Evolutionary conservation across 306 rosid genomes (phyloP).

Genomic region (Styphnolobium japonicum): DNA sequence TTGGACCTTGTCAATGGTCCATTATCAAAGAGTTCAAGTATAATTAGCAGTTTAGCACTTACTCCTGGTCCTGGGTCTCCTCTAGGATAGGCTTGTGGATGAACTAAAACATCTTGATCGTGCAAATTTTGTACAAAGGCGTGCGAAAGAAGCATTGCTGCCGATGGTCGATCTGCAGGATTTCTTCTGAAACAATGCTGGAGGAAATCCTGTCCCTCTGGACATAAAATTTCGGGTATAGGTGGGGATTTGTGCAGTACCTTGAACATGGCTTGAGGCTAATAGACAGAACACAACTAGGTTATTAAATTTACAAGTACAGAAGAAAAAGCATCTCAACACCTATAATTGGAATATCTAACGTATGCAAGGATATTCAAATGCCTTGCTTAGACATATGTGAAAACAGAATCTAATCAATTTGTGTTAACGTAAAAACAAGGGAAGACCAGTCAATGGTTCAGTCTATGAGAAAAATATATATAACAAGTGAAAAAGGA

Average conservation of each 20-base stretch:
- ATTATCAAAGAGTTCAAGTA: background rate
- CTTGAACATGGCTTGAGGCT: slow-evolving; percentile 99
- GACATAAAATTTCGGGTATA: slow-evolving; percentile 71
- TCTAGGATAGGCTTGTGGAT: slow-evolving; percentile 31
- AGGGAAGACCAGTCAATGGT: background rate
- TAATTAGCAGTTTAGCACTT: slow-evolving; percentile 43
- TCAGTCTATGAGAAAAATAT: no score
- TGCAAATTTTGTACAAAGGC: slow-evolving; percentile 63
- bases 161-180: slow-evolving; percentile 84
- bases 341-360: background rate
- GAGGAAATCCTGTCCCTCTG: slow-evolving; percentile 83
- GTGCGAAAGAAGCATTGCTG: slow-evolving; percentile 66
- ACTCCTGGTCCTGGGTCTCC: slow-evolving; percentile 48
- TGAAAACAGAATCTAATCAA: background rate
- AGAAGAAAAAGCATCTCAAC: background rate
- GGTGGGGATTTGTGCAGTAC: slow-evolving; percentile 71
- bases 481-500: background rate
- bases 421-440: background rate
- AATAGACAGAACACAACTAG: slow-evolving; percentile 27
- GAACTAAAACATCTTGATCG: slow-evolving; percentile 40
- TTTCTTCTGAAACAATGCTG: slow-evolving; percentile 77
- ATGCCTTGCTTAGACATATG: background rate
- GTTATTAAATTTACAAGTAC: background rate
- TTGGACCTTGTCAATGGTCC: slow-evolving; percentile 13
- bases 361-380: slow-evolving; percentile 25